phyloP scores from a whole-genome alignment of 495 filamentous ascomycete genomes.

The Neurospora sp. region DNA sequence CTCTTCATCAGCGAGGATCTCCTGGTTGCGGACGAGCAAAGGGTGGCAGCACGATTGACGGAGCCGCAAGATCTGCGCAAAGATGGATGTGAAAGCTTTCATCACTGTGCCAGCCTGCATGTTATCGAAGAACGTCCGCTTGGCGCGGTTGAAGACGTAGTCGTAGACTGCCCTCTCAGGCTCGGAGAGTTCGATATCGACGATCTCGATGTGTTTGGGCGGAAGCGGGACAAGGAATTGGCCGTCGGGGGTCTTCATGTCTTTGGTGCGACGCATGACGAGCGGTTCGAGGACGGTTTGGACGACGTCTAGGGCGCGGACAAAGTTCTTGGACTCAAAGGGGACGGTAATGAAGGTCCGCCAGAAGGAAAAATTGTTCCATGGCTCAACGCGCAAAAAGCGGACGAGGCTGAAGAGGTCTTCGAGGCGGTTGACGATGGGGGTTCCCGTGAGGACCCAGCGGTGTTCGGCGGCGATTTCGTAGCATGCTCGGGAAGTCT shows the following conservation, averaged over 20 bases:
- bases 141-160: constrained; percentile 72
- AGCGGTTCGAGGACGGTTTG: constrained; percentile 93
- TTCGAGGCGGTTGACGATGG: constrained; percentile 92
- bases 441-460: constrained; percentile 92
- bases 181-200: constrained; percentile 73
- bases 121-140: constrained; percentile 71
- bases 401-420: constrained; percentile 92
- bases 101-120: constrained; percentile 85
- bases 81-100: constrained; percentile 90
- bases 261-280: constrained; percentile 90
- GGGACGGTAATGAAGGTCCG: constrained; percentile 96
- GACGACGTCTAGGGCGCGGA: constrained; percentile 89
- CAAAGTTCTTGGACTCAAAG: constrained; percentile 88
- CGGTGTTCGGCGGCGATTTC: constrained; percentile 75
- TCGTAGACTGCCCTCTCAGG: constrained; percentile 86
- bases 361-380: constrained; percentile 98
- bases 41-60: constrained; percentile 95
- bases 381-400: constrained; percentile 89
- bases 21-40: constrained; percentile 71
- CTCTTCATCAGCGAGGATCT: constrained; percentile 78
- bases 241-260: constrained; percentile 93
- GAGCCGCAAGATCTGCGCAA: constrained; percentile 90
- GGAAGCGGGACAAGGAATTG: constrained; percentile 77
- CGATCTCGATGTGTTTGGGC: constrained; percentile 67
- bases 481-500: constrained; percentile 89